Evolutionary conservation across 257 asterid species (phyloP).

Genomic region (Rauvolfia tetraphylla): DNA sequence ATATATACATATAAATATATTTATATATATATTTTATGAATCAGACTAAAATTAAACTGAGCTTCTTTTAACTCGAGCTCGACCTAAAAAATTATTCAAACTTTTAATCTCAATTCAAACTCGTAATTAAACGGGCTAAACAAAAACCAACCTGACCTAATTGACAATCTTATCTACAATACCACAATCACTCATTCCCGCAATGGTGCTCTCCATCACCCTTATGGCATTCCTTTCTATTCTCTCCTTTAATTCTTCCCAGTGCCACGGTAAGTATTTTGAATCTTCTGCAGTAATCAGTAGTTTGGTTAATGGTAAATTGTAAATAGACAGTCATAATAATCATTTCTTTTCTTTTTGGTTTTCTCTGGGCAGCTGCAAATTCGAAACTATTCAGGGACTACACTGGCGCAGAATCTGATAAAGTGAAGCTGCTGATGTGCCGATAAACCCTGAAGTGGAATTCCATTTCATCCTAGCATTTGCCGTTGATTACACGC

Average conservation of each 20-base stretch:
- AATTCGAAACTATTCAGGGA: constrained; percentile 20
- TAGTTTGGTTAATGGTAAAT: too few species aligned
- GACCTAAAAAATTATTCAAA: too few species aligned
- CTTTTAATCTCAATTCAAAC: too few species aligned
- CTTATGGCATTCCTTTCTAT: constrained; percentile 2
- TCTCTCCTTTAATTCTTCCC: neutral
- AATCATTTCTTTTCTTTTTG: neutral
- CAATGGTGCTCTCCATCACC: neutral
- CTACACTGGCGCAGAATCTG: constrained; percentile 23
- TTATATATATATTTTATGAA: too few species aligned
- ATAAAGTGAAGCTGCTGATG: constrained; percentile 2
- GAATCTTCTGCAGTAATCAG: neutral
- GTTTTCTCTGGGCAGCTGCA: neutral
- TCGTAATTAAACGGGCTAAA: too few species aligned
- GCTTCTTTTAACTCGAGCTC: too few species aligned
- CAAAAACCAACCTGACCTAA: too few species aligned
- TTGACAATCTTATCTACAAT: too few species aligned
- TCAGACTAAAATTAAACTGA: too few species aligned
- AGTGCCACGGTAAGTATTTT: neutral
- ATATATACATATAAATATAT: too few species aligned
- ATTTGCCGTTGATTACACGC: constrained; percentile 19
- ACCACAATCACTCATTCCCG: neutral
- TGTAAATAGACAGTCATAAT: neutral
- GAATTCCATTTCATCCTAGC: constrained; percentile 23
- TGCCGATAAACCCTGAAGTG: constrained; percentile 19